These are phyloP conservation scores for Colletotrichum agaves DNA, from an alignment of 2,329 filamentous ascomycete genomes.

Conservation along the genomic window DNA sequence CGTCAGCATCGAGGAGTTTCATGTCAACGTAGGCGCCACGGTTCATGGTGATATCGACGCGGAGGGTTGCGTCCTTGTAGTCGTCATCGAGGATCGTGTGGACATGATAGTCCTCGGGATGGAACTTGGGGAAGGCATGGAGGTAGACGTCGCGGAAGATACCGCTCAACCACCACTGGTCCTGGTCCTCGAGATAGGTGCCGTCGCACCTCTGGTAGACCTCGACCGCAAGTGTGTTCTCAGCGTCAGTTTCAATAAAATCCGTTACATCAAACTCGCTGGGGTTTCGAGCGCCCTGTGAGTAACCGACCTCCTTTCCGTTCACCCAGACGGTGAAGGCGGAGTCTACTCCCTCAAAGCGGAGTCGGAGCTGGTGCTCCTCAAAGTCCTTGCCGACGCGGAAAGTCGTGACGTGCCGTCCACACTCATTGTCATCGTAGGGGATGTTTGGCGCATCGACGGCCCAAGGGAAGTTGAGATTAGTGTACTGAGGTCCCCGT, in stretches of 20 bases:
- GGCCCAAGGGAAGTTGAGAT: conserved; percentile 74
- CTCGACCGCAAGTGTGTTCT: conserved; percentile 71
- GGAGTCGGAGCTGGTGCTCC: conserved; percentile 69
- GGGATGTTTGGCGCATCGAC: conserved; percentile 74
- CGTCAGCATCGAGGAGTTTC: conserved; percentile 50
- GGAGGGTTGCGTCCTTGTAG: conserved; percentile 63
- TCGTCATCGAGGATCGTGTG: conserved; percentile 65
- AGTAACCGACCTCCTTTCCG: conserved; percentile 74
- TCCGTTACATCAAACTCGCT: conserved; percentile 77
- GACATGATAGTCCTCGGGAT: conserved; percentile 67
- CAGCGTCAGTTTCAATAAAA: conserved; percentile 53
- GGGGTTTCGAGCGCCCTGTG: conserved; percentile 77
- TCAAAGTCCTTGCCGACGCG: conserved; percentile 57
- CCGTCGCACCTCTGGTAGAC: conserved; percentile 81
- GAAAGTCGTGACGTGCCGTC: conserved; percentile 71
- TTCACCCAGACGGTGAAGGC: conserved; percentile 80
- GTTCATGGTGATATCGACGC: conserved; percentile 56
- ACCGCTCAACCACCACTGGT: conserved; percentile 75
- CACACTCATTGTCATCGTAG: conserved; percentile 72
- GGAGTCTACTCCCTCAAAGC: conserved; percentile 80
- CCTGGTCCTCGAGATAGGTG: conserved; percentile 77
- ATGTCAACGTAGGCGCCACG: conserved; percentile 45
- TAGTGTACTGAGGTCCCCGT: conserved; percentile 74
- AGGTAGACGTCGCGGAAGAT: conserved; percentile 78
- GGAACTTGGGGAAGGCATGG: conserved; percentile 66